phyloP scores from a whole-genome alignment of 208 protist species.

The Leishmania tarentolae region DNA sequence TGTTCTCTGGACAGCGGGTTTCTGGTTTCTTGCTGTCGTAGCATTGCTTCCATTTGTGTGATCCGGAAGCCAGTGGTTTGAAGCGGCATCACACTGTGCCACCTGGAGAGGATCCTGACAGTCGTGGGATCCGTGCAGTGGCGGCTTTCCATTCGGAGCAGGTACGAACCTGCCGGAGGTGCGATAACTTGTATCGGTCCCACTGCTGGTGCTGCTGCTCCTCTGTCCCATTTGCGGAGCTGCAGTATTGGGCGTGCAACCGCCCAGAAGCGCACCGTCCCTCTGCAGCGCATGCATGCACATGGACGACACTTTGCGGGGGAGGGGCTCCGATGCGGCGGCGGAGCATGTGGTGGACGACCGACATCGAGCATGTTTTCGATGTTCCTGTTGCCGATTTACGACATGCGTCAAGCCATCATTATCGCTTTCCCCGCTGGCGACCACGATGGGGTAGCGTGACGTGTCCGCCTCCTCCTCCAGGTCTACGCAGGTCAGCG shows the following conservation, averaged over 20 bases:
- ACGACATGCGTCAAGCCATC: neutral
- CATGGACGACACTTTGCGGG: conserved; percentile 3
- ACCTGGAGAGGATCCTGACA: neutral
- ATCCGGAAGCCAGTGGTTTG: neutral
- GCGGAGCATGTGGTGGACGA: neutral
- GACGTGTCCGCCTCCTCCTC: conserved; percentile 31
- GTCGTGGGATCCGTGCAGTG: neutral
- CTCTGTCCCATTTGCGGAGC: neutral
- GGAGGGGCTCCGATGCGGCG: neutral
- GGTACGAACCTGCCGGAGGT: neutral
- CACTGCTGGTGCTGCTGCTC: conserved; percentile 4
- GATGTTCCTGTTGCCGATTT: neutral
- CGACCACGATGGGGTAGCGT: conserved; percentile 28
- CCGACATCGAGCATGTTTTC: neutral
- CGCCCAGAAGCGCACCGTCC: conserved; percentile 6
- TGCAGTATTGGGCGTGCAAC: neutral
- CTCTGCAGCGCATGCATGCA: conserved; percentile 8
- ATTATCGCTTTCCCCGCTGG: conserved; percentile 1
- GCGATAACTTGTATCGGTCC: neutral
- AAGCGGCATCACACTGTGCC: neutral
- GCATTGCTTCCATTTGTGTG: neutral
- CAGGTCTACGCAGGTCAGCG: conserved; percentile 16
- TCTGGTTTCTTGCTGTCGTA: neutral
- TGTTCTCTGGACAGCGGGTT: neutral
- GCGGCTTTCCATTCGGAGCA: neutral